Base-by-base conservation (phyloP, 768 basidiomycete species). In the Collybia sordida region DNA sequence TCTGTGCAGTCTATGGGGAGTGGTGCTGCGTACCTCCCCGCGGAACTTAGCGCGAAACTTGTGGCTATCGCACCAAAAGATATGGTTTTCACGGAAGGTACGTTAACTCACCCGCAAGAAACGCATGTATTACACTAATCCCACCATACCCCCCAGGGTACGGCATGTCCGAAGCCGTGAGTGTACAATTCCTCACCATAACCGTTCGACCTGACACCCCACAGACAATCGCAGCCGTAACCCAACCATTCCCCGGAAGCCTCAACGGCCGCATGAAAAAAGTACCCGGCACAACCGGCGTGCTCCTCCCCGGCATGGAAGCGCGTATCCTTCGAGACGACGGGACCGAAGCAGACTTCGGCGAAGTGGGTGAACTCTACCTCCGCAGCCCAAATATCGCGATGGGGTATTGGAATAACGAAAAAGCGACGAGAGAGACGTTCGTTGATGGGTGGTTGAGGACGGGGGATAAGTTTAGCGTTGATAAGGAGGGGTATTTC, bases 401-500 rank as follows among this genome's bases (percentile, higher is more conserved):
- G 0, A 60, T 81, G 0, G 90, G 90, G 0, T 93, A 92, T 63
- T 85, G 81, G 80, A 80, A 82, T 39, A 86, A 91, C 60, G 77
- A 81, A 43, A 73, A 78, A 51, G 85, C 87, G 0, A 88, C 81
- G 21, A 68, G 69, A 43, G 80, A 81, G 56, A 84, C 88, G 0
- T 92, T 91, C 59, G 58, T 79, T 11, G 73, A 79, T 39, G 87
- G 88, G 17, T 93, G 90, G 90, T 56, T 93, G 21, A 73, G 71
- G 46, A 91, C 88, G 0, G 90, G 90, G 2, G 90, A 93, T 63
- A 71, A 75, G 46, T 86, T 90, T 60, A 67, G 75, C 34, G 78
- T 82, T 4, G 79, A 87, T 53, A 71, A 72, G 52, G 70, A 83
- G 4, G 82, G 81, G 0, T 75, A 80, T 50, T 82, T 90, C 59